Base-by-base conservation (phyloP, 2,329 filamentous ascomycete genomes). In the Trichoderma atroviride region DNA sequence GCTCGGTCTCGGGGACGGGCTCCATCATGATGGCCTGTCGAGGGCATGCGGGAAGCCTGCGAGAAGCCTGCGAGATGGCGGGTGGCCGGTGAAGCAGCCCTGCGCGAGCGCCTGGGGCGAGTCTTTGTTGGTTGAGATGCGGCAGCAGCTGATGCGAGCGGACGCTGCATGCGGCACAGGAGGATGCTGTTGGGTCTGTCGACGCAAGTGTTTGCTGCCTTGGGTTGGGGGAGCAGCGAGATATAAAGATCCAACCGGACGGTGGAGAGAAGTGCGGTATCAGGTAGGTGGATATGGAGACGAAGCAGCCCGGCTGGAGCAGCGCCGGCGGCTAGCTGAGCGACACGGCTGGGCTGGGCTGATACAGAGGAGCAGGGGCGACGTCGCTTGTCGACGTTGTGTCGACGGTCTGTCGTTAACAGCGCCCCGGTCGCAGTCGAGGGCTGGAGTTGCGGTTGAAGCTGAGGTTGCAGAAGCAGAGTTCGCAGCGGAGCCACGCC, bases 1-100 rank as follows among this genome's bases (percentile, higher is more conserved):
- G 84, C 82, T 90, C 87, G 61, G 88, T 89, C 81, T 91, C 88
- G 73, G 88, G 88, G 75, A 91, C 88, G 70, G 88, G 87, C 79
- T 91, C 88, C 88, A 91, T 91, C 74, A 74, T 79, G 77, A 71
- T 31, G 50, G 66, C 19, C 24, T 50, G 31, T 50, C 29, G 35
- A 40, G 22, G 52, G 63, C 69, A 70, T 70, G 61, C 57, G 66
- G 27, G 47, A 29, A 24, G 57, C n/a, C 27, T 37, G n/a, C 29
- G 63, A 33, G 47, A 29, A 24, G 57, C n/a, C 27, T 37, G n/a
- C 29, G 63, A 33, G 14, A n/a, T n/a, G 11, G 50, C 24, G 13
- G 57, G 35, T 13, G n/a, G 24, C 13, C n/a, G 19, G 33, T 16
- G 22, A 29, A 47, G 33, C 35, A 11, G 27, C 6, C 19, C 19